phyloP scores from a whole-genome alignment of 2,329 filamentous ascomycete genomes.

The Aspergillus pseudoglaucus region DNA sequence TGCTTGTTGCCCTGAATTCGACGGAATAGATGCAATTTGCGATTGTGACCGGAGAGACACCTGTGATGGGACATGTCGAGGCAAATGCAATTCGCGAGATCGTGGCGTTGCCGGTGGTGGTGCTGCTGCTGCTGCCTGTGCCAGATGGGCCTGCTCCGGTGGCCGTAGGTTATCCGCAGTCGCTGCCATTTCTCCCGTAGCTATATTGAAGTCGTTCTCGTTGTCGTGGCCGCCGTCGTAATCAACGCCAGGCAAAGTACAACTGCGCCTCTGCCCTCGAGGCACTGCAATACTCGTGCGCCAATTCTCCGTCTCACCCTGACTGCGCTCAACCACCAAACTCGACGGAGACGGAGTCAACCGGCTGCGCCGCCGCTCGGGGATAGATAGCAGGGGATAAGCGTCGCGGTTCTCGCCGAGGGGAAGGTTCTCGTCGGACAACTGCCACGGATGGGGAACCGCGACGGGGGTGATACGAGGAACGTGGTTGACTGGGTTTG shows the following conservation, averaged over 20 bases:
- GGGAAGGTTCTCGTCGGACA: constrained; percentile 29
- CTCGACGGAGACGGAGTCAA: constrained; percentile 43
- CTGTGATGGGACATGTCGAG: constrained; percentile 35
- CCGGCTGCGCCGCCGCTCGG: constrained; percentile 51
- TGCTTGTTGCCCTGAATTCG: constrained; percentile 27
- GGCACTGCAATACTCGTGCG: constrained; percentile 50
- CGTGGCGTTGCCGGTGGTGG: background rate
- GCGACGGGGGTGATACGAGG: constrained; percentile 48
- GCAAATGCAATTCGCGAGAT: constrained; percentile 11
- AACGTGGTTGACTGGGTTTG: constrained; percentile 57
- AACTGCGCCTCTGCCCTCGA: constrained; percentile 33
- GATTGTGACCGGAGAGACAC: constrained; percentile 36
- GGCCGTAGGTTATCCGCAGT: constrained; percentile 23
- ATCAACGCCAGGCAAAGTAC: constrained; percentile 12
- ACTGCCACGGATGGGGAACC: constrained; percentile 27
- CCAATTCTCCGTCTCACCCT: constrained; percentile 40
- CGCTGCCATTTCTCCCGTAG: constrained; percentile 21
- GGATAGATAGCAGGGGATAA: constrained; percentile 52
- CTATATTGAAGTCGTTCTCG: background rate
- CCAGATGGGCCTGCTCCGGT: constrained; percentile 25
- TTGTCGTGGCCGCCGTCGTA: background rate
- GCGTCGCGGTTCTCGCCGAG: constrained; percentile 40
- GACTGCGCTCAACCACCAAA: constrained; percentile 44
- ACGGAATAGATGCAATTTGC: constrained; percentile 33
- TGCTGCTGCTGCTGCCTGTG: constrained; percentile 14